Percentiles rank a stretch among this genome's conserved stretches.
These are phyloP conservation scores for Cyberlindnera petersonii DNA, from an alignment of 805 yeast species.

Conservation along the genomic window DNA sequence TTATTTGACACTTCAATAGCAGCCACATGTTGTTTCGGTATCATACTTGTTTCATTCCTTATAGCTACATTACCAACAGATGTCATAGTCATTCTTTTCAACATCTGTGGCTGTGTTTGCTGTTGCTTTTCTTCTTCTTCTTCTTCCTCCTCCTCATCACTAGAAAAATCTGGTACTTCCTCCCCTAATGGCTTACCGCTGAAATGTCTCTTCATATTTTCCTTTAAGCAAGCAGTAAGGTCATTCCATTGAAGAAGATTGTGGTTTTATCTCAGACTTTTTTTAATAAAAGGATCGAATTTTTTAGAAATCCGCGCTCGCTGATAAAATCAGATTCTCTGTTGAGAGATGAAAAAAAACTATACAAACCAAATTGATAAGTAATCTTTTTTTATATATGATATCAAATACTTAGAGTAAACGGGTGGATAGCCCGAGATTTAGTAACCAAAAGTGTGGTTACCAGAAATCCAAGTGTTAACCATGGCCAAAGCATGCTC, in stretches of 20 bases:
- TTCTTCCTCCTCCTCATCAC: constrained; percentile 5
- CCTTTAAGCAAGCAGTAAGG: background rate
- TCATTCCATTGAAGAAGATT: background rate
- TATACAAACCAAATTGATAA: too few species aligned
- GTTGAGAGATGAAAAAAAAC: background rate
- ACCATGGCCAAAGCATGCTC: constrained; percentile 65
- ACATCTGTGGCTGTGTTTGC: constrained; percentile 1
- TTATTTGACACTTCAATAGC: constrained; percentile 25
- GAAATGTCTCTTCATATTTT: constrained; percentile 17
- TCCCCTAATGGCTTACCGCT: constrained; percentile 12
- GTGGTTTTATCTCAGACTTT: too few species aligned
- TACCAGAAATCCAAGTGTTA: constrained; percentile 68
- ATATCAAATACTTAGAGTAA: too few species aligned
- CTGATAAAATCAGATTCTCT: background rate
- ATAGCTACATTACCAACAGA: background rate
- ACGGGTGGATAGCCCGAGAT: too few species aligned
- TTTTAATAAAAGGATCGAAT: too few species aligned
- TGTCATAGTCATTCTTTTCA: constrained; percentile 5
- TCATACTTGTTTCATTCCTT: background rate
- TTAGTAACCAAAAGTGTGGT: constrained; percentile 20
- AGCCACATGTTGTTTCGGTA: background rate
- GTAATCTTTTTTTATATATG: too few species aligned
- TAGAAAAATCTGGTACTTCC: constrained; percentile 2
- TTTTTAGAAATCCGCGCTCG: too few species aligned
- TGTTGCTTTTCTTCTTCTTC: constrained; percentile 4